Evolutionary conservation across 768 basidiomycete genomes (phyloP).

Genomic region (Cyclocybe aegerita): DNA sequence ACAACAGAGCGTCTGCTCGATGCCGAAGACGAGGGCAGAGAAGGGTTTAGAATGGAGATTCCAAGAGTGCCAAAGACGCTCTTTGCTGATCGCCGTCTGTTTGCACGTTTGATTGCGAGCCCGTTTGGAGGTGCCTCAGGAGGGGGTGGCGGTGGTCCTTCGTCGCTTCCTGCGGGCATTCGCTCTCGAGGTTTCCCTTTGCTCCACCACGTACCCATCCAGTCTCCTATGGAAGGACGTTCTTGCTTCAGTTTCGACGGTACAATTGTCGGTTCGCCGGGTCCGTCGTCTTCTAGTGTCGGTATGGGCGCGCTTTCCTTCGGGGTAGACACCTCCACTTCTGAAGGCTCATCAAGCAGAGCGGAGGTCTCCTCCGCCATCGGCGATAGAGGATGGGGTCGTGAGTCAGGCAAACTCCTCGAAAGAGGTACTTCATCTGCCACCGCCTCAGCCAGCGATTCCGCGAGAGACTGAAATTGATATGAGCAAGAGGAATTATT

Average conservation of each 20-base stretch:
- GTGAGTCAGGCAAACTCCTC: constrained; percentile 29
- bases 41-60: constrained; percentile 63
- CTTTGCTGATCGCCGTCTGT: constrained; percentile 46
- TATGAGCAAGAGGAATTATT: constrained; percentile 5
- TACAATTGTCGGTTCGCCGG: constrained; percentile 19
- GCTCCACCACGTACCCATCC: constrained; percentile 78
- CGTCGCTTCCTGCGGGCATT: constrained; percentile 16
- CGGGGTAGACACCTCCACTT: constrained; percentile 1
- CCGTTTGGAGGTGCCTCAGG: constrained; percentile 12
- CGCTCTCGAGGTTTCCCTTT: constrained; percentile 42
- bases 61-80: constrained; percentile 76
- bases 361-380: constrained; percentile 32
- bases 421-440: constrained; percentile 44
- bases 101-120: constrained; percentile 11
- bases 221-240: constrained; percentile 61
- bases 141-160: constrained; percentile 13
- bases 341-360: constrained; percentile 7
- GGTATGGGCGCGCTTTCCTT: constrained; percentile 6
- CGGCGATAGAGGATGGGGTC: constrained; percentile 28
- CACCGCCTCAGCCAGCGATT: constrained; percentile 57
- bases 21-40: constrained; percentile 23
- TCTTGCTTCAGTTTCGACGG: constrained; percentile 36
- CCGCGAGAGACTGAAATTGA: constrained; percentile 42
- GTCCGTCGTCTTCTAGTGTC: constrained; percentile 7
- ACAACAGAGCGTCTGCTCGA: constrained; percentile 16